Evolutionary conservation across 2,329 filamentous ascomycete species (phyloP).

Genomic region (Coccinonectria pachysandricola): DNA sequence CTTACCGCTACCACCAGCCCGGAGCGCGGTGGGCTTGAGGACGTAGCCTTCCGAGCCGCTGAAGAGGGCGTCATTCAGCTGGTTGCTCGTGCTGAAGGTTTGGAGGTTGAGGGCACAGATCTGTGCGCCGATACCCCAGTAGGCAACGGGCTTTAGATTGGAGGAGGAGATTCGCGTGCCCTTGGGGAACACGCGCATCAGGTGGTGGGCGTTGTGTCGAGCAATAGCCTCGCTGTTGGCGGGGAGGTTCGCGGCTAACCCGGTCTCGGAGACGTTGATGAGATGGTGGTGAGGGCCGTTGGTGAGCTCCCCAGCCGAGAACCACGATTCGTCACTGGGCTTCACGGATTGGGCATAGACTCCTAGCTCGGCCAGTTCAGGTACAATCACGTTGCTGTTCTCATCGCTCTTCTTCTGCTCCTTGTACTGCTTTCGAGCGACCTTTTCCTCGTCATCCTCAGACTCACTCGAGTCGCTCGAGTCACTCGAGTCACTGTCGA

Average conservation of each 20-base stretch:
- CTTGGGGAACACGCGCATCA: constrained; percentile 64
- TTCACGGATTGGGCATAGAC: constrained; percentile 64
- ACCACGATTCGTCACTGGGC: constrained; percentile 56
- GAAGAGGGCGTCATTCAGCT: constrained; percentile 60
- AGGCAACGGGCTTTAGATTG: constrained; percentile 52
- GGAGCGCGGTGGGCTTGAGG: constrained; percentile 51
- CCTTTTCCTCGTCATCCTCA: constrained; percentile 31
- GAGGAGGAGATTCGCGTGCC: constrained; percentile 57
- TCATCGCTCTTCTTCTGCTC: constrained; percentile 40
- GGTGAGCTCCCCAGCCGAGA: constrained; percentile 34
- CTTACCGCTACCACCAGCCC: constrained; percentile 42
- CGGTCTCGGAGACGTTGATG: constrained; percentile 59
- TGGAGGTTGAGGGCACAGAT: constrained; percentile 64
- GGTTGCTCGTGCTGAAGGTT: constrained; percentile 54
- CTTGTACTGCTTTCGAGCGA: constrained; percentile 42
- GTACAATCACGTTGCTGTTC: constrained; percentile 42
- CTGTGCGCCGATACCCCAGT: constrained; percentile 58
- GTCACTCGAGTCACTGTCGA: constrained; percentile 28
- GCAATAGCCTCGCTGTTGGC: constrained; percentile 36
- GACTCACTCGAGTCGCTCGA: constrained; percentile 31
- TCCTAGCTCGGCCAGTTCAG: constrained; percentile 54
- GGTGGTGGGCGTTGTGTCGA: constrained; percentile 50
- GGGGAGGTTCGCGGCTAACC: constrained; percentile 42
- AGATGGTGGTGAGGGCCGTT: constrained; percentile 55
- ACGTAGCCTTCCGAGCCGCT: constrained; percentile 55